Evolutionary conservation across 2,329 filamentous ascomycete genomes (phyloP).

Genomic region (Westerdykella ornata): DNA sequence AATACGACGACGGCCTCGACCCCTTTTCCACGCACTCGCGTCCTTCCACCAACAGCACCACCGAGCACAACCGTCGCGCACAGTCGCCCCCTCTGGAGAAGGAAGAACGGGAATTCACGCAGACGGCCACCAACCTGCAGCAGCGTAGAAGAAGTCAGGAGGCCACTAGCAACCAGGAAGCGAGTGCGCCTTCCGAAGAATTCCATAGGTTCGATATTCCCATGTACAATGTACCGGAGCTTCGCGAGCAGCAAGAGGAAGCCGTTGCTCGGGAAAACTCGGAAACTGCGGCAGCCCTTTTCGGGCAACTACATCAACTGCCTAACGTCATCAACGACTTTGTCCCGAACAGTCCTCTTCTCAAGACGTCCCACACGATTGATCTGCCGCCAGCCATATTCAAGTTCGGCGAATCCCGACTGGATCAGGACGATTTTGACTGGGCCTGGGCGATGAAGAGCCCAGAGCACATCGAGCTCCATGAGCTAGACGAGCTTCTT

Average conservation of each 20-base stretch:
- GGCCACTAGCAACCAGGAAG: slow-evolving; percentile 37
- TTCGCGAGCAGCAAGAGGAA: slow-evolving; percentile 43
- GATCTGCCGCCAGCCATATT: slow-evolving; percentile 28
- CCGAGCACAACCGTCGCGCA: slow-evolving; percentile 60
- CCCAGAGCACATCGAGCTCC: slow-evolving; percentile 83
- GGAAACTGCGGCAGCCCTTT: slow-evolving; percentile 45
- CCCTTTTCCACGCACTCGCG: slow-evolving; percentile 53
- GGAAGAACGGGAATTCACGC: slow-evolving; percentile 94
- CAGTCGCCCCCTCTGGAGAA: slow-evolving; percentile 84
- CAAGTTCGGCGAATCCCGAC: slow-evolving; percentile 30
- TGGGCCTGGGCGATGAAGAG: slow-evolving; percentile 48
- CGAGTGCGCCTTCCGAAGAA: slow-evolving; percentile 35
- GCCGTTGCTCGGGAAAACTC: slow-evolving; percentile 46
- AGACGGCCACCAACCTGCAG: slow-evolving; percentile 80
- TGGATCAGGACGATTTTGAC: slow-evolving; percentile 28
- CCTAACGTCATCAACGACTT: slow-evolving; percentile 34
- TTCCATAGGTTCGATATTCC: slow-evolving; percentile 21
- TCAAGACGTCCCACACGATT: slow-evolving; percentile 36
- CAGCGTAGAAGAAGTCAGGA: slow-evolving; percentile 45
- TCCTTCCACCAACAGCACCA: slow-evolving; percentile 37
- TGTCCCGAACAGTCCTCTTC: slow-evolving; percentile 41
- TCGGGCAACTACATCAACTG: slow-evolving; percentile 41
- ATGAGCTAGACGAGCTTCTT: slow-evolving; percentile 85
- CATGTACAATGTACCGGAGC: slow-evolving; percentile 36
- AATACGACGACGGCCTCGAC: slow-evolving; percentile 66